These are phyloP conservation scores for Rhynchosporium graminicola DNA, from an alignment of 2,329 filamentous ascomycete genomes.

Conservation along the genomic window DNA sequence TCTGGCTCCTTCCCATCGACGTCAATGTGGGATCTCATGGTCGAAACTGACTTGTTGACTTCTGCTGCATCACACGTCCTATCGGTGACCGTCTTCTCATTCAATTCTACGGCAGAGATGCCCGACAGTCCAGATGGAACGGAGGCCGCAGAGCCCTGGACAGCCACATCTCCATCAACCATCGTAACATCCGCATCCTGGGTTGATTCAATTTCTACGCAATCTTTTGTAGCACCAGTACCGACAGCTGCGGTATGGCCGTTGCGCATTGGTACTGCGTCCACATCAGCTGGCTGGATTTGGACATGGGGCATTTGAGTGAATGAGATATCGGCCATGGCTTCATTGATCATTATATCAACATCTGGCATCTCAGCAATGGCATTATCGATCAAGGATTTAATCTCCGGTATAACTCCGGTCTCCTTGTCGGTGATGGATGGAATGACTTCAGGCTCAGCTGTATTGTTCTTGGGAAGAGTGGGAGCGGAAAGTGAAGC, in stretches of 20 bases:
- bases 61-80: too few relatives aligned
- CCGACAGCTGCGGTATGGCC: neutral
- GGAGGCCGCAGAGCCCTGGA: too few relatives aligned
- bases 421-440: neutral
- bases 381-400: neutral
- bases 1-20: too few relatives aligned
- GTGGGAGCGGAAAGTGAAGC: neutral
- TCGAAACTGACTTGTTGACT: too few relatives aligned
- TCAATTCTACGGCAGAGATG: too few relatives aligned
- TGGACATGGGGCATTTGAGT: neutral
- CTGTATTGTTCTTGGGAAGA: neutral
- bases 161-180: neutral
- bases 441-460: neutral
- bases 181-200: neutral
- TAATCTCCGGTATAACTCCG: neutral
- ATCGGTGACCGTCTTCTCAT: too few relatives aligned
- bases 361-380: slow-evolving; percentile 1
- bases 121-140: too few relatives aligned
- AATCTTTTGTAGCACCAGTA: neutral
- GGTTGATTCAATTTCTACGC: neutral
- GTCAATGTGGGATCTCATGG: too few relatives aligned
- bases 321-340: neutral
- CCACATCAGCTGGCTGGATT: neutral
- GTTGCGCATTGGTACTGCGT: neutral
- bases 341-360: neutral